phyloP scores from a whole-genome alignment of 192 early-diverging fungal species.

The Entophlyctis helioformis region DNA sequence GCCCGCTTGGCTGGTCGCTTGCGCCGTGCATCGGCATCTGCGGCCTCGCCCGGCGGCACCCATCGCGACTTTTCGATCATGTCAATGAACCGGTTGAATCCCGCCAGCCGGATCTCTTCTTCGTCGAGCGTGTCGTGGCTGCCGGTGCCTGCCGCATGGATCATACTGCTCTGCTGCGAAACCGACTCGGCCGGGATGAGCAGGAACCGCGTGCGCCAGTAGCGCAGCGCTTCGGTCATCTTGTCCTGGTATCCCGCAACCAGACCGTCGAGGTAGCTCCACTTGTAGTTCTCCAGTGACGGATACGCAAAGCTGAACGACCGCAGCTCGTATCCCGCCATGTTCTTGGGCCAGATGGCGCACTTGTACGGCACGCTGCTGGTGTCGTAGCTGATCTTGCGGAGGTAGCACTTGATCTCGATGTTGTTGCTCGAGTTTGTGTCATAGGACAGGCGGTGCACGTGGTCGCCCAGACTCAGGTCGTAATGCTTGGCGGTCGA shows the following conservation, averaged over 20 bases:
- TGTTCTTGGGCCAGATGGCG: conserved; percentile 75
- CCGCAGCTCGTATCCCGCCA: conserved; percentile 41
- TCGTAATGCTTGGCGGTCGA: too few species aligned
- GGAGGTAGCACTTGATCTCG: conserved; percentile 78
- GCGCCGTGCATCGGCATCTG: conserved; percentile 3
- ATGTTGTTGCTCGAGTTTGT: conserved; percentile 57
- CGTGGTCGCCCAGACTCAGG: conserved; percentile 83
- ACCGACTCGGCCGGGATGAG: conserved; percentile 62
- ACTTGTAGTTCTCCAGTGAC: conserved; percentile 61
- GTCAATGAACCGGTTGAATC: conserved; percentile 81
- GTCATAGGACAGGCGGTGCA: conserved; percentile 68
- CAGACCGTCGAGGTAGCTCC: conserved; percentile 89
- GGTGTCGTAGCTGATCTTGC: conserved; percentile 47
- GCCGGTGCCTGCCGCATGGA: conserved; percentile 34
- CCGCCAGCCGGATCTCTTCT: conserved; percentile 76
- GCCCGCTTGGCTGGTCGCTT: conserved; percentile 3
- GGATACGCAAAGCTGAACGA: conserved; percentile 66
- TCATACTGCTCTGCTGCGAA: conserved; percentile 41
- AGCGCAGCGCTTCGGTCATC: conserved; percentile 63
- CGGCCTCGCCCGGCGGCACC: conserved; percentile 26
- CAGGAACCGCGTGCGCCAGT: conserved; percentile 83
- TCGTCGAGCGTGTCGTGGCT: conserved; percentile 61
- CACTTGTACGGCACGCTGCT: conserved; percentile 57
- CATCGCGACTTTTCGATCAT: conserved; percentile 55
- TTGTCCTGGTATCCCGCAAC: conserved; percentile 82